Evolutionary conservation across 164 flowering plant species (phyloP).

Genomic region (Chimonanthus salicifolius): DNA sequence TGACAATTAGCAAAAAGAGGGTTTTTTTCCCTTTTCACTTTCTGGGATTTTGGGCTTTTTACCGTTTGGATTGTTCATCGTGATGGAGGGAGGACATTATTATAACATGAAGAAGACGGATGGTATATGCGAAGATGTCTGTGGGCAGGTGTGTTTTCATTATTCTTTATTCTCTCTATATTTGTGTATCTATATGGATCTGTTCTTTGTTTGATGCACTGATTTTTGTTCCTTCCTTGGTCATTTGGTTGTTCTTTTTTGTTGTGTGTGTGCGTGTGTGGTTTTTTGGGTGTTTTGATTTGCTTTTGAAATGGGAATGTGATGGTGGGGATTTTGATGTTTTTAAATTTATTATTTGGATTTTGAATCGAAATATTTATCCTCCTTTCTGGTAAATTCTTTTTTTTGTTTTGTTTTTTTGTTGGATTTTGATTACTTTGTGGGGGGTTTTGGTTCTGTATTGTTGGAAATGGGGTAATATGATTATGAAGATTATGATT

Average conservation of each 20-base stretch:
- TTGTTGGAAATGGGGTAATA: not conserved
- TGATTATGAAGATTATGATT: not conserved
- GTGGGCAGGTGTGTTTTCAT: slow-evolving; percentile 54
- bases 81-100: slow-evolving; percentile 53
- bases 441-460: not conserved
- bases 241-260: not conserved
- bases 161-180: not conserved
- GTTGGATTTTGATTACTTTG: not conserved
- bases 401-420: too few species aligned
- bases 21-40: not conserved
- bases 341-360: too few species aligned
- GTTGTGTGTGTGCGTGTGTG: not conserved
- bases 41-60: not conserved
- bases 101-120: slow-evolving; percentile 70
- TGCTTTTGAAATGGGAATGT: not conserved
- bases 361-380: too few species aligned
- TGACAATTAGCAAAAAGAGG: not conserved
- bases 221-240: not conserved
- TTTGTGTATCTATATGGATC: not conserved
- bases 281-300: too few species aligned
- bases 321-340: too few species aligned
- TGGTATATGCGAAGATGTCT: slow-evolving; percentile 69
- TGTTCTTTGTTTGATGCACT: not conserved
- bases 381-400: too few species aligned
- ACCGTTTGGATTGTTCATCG: not conserved